Evolutionary conservation across 192 early-diverging fungal genomes (phyloP), one percentile per base, ranked within the genome.

Genomic region (Podila verticillata): DNA sequence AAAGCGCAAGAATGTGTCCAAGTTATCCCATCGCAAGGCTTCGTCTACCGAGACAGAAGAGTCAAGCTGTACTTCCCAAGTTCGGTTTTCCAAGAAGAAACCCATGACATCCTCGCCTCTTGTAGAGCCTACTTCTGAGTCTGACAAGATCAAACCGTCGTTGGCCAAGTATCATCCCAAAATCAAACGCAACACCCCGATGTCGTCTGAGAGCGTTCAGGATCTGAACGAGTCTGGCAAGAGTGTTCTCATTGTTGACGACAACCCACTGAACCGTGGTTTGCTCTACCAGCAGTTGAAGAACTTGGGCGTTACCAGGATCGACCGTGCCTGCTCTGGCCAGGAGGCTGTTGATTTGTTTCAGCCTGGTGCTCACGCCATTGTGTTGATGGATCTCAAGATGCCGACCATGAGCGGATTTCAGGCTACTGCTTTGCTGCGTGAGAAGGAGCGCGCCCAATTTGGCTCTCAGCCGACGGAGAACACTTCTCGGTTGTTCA

Each of bases 331-430:
- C 24, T 61, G 44, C 1, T 72, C 77, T 5, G 77, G 77, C 13
- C 65, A 80, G 36, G 77, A 80, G 32, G 77, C 77, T 20, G 62
- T 80, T 3, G 77, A 80, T 10, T 66, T 36, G 17, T 80, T 80
- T 31, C 2, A 59, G 8, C 77, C 77, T 22, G 66, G 70, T n/a
- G 32, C 57, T 2, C 77, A 80, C 22, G 64, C 56, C 0, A 32
- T 80, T 39, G 70, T 80, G 0, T 28, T 80, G 70, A 80, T 80
- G 77, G 77, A 80, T 44, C 61, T 80, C 30, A 80, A 80, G 51
- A 80, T 80, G 77, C 77, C 77, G 0, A 80, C 22, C 10, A 80
- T 80, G 77, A 68, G 57, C 28, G 77, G 77, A 6, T 68, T 80
- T 47, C 65, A 72, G 30, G 77, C 77, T 0, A 72, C 69, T 15